A percentile compares a stretch with the other conserved stretches of the same genome.
Evolutionary conservation across 371 early-diverging fungal species (phyloP).

Genomic region (Dinochytrium kinnereticum): DNA sequence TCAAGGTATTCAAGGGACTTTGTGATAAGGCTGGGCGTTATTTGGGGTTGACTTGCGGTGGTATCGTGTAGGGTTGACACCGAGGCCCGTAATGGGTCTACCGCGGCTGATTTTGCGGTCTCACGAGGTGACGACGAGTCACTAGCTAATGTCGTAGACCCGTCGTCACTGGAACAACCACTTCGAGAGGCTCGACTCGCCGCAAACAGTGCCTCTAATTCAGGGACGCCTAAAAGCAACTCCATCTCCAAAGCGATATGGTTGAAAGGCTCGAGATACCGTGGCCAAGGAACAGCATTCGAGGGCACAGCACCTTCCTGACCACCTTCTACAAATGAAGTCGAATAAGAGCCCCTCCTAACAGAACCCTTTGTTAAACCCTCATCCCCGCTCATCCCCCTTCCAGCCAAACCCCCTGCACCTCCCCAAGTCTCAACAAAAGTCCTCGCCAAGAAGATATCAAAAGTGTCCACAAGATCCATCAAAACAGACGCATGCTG

Average conservation of each 20-base stretch:
- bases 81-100: neutral
- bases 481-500: neutral
- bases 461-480: slow-evolving; percentile 14
- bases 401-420: too few species aligned
- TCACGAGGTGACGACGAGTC: too few species aligned
- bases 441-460: neutral
- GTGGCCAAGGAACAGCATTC: neutral
- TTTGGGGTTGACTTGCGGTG: neutral
- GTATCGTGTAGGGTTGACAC: neutral
- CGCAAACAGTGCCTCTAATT: neutral
- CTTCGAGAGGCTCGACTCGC: too few species aligned
- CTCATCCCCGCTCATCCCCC: too few species aligned
- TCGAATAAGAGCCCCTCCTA: too few species aligned
- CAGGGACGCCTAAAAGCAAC: neutral
- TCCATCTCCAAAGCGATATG: slow-evolving; percentile 16
- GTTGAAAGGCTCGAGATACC: slow-evolving; percentile 13
- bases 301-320: too few species aligned
- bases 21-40: neutral
- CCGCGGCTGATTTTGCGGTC: neutral
- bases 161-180: too few species aligned
- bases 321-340: too few species aligned
- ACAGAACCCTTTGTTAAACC: too few species aligned
- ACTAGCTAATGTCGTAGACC: too few species aligned
- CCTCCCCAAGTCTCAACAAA: slow-evolving; percentile 1
- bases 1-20: neutral